These are phyloP conservation scores for Colletotrichum sp. DNA, from an alignment of 2,329 filamentous ascomycete genomes.

Conservation along the genomic window DNA sequence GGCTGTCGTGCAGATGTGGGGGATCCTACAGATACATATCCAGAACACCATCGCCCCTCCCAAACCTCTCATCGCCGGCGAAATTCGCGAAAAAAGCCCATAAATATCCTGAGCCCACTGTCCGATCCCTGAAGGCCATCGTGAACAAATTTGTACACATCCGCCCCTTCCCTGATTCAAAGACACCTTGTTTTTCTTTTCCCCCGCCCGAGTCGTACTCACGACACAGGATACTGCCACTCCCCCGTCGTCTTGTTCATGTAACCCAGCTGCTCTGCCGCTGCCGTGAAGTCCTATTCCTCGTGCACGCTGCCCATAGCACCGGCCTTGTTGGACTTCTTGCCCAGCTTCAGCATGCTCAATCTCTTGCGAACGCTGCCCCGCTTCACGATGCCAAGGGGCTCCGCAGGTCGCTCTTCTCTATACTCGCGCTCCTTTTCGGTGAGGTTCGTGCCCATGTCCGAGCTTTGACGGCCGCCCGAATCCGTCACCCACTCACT, in stretches of 20 bases:
- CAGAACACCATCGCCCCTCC: slow-evolving; percentile 19
- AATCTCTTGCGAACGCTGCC: slow-evolving; percentile 78
- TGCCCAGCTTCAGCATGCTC: slow-evolving; percentile 77
- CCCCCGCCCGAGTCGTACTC: neutral
- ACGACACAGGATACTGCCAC: slow-evolving; percentile 23
- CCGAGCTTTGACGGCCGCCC: slow-evolving; percentile 28
- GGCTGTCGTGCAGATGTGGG: slow-evolving; percentile 4
- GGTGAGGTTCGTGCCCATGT: slow-evolving; percentile 22
- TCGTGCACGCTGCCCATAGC: slow-evolving; percentile 62
- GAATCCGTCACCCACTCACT: slow-evolving; percentile 37
- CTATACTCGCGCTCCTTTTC: slow-evolving; percentile 29
- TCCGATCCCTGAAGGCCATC: neutral
- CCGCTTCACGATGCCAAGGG: slow-evolving; percentile 46
- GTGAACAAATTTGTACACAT: neutral
- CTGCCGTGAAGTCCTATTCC: slow-evolving; percentile 45
- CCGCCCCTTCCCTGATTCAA: neutral
- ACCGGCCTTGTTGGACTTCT: slow-evolving; percentile 65
- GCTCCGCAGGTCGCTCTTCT: slow-evolving; percentile 24
- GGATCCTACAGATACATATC: slow-evolving; percentile 22
- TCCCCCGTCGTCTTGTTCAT: slow-evolving; percentile 23
- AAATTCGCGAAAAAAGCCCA: neutral
- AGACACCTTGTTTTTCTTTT: neutral
- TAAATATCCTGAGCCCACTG: neutral
- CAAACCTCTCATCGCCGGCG: neutral
- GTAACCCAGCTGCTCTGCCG: slow-evolving; percentile 19